Conservation (phyloP, 768 basidiomycete genomes). For the Neoboletus subvelutipes region DNA sequence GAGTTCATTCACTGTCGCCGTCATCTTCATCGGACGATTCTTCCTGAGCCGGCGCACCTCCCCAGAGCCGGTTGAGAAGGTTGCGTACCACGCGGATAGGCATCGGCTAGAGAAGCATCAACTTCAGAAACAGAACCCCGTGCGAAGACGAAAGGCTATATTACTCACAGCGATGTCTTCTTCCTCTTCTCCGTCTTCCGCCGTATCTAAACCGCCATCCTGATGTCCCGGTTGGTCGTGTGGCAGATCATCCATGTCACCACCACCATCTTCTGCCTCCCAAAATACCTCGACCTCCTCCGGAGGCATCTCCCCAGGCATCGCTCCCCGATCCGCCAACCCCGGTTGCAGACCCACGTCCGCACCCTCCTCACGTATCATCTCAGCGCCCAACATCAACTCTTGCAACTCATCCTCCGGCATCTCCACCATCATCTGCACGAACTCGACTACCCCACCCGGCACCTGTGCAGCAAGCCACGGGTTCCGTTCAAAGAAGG, state of each 20-base stretch:
- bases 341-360: constrained; percentile 28
- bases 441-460: constrained; percentile 65
- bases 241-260: constrained; percentile 22
- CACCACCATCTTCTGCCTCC: constrained; percentile 27
- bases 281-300: constrained; percentile 34
- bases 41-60: constrained; percentile 26
- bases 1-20: not conserved
- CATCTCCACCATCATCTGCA: constrained; percentile 52
- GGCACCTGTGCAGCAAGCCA: constrained; percentile 56
- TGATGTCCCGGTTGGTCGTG: constrained; percentile 24
- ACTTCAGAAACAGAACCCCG: not conserved
- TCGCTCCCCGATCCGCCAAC: constrained; percentile 25
- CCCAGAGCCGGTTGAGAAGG: constrained; percentile 61
- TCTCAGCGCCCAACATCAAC: constrained; percentile 49
- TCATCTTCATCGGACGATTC: constrained; percentile 25
- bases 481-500: constrained; percentile 58
- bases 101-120: constrained; percentile 45
- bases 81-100: constrained; percentile 58
- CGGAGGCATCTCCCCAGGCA: constrained; percentile 46
- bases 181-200: constrained; percentile 45
- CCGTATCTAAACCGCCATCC: constrained; percentile 28
- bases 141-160: too few species aligned
- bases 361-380: constrained; percentile 34
- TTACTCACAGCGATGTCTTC: constrained; percentile 46
- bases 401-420: constrained; percentile 61